phyloP scores from a whole-genome alignment of 169 alveolate species.

The Neospora caninum region DNA sequence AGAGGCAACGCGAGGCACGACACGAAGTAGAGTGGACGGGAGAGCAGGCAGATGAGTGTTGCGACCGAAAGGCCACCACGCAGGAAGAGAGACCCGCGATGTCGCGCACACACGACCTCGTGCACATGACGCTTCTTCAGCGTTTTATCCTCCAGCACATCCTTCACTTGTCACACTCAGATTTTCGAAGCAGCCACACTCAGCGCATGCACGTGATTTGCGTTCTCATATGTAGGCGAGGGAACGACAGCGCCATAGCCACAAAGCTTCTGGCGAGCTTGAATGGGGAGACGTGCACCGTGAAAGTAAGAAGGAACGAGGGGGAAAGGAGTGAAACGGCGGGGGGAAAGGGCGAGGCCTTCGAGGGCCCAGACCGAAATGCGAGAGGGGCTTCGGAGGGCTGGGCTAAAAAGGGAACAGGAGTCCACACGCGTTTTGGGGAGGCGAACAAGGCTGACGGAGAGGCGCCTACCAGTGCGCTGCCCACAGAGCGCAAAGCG shows the following conservation, averaged over 20 bases:
- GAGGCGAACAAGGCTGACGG: too few relatives aligned
- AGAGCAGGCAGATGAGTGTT: not conserved
- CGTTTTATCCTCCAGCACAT: not conserved
- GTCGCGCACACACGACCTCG: not conserved
- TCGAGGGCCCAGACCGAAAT: too few relatives aligned
- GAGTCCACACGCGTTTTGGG: too few relatives aligned
- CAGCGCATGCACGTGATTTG: not conserved
- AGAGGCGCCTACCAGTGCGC: too few relatives aligned
- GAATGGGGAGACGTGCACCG: not conserved
- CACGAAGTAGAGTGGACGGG: not conserved
- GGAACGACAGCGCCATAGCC: slow-evolving; percentile 13
- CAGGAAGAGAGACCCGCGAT: not conserved
- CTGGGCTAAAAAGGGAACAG: too few relatives aligned
- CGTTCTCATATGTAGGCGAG: slow-evolving; percentile 1
- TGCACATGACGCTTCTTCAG: not conserved
- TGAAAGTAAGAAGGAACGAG: not conserved
- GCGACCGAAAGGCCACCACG: not conserved
- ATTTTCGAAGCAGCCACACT: not conserved
- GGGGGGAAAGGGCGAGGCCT: not conserved
- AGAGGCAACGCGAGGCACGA: not conserved
- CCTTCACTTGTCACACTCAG: not conserved
- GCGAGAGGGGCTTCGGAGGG: too few relatives aligned
- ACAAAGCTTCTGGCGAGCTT: not conserved
- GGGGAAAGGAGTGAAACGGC: not conserved
- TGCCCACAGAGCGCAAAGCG: too few relatives aligned